These are phyloP conservation scores for Tanacetum coccineum DNA, from an alignment of 129 eudicot genomes.

Conservation along the genomic window DNA sequence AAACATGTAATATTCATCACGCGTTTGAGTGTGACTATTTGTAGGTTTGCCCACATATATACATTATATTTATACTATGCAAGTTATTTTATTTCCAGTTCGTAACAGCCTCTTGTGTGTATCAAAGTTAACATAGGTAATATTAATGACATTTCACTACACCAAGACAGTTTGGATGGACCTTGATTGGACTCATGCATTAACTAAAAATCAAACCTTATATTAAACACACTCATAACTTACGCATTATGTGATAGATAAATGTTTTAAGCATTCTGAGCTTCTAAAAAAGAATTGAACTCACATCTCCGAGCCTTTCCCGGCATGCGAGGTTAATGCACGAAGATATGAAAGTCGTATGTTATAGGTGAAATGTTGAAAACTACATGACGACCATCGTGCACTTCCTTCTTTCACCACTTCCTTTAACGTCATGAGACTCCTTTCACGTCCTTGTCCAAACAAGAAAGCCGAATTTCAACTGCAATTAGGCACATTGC, in stretches of 20 bases:
- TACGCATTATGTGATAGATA: not conserved
- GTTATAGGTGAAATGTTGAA: conserved; percentile 41
- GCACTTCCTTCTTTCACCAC: conserved; percentile 24
- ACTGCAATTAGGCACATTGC: conserved; percentile 64
- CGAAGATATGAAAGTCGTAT: conserved; percentile 35
- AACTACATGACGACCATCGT: conserved; percentile 56
- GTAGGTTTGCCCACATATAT: no score
- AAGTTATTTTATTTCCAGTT: no score
- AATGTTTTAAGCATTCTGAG: conserved; percentile 50
- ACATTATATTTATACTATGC: no score
- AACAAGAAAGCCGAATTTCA: conserved; percentile 66
- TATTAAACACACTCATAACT: conserved; percentile 9
- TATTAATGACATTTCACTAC: not conserved
- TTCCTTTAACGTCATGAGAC: conserved; percentile 41
- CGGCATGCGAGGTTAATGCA: conserved; percentile 46
- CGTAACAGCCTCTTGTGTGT: no score
- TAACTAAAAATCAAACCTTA: not conserved
- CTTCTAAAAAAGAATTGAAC: conserved; percentile 61
- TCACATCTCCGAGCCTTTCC: conserved; percentile 64
- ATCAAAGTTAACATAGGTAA: not conserved
- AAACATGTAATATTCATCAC: no score
- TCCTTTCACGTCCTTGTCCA: conserved; percentile 63
- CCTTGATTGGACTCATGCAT: conserved; percentile 1
- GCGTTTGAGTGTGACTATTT: no score
- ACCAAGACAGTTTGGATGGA: conserved; percentile 3